phyloP scores from a whole-genome alignment of 2,329 filamentous ascomycete genomes.

The Penicillium sp. region DNA sequence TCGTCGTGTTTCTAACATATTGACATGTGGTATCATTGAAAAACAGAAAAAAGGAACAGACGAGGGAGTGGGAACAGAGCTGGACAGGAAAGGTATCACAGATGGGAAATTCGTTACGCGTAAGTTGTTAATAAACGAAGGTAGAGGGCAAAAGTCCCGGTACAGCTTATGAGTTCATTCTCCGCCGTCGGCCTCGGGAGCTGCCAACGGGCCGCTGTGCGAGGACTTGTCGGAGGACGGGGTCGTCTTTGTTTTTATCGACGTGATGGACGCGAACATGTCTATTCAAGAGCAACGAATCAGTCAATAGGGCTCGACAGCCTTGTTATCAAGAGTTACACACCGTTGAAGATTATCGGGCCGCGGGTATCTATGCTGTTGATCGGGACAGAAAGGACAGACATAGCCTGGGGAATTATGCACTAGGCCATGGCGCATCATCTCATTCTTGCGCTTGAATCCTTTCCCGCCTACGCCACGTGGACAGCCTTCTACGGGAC shows the following conservation, averaged over 20 bases:
- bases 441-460: conserved; percentile 66
- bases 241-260: conserved; percentile 86
- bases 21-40: conserved; percentile 27
- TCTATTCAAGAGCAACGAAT: conserved; percentile 43
- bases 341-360: conserved; percentile 95
- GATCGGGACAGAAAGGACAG: conserved; percentile 90
- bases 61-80: background rate
- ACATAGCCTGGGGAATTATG: conserved; percentile 93
- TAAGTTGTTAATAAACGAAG: conserved; percentile 6
- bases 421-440: conserved; percentile 76
- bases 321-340: conserved; percentile 22
- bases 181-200: conserved; percentile 70
- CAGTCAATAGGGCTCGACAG: background rate
- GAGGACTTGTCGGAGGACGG: conserved; percentile 73
- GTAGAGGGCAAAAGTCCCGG: background rate
- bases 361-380: conserved; percentile 89
- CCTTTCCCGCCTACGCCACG: conserved; percentile 60
- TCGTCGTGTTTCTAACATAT: conserved; percentile 25
- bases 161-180: conserved; percentile 35
- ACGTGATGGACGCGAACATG: conserved; percentile 90
- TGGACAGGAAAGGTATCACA: conserved; percentile 17
- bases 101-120: conserved; percentile 19
- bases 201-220: conserved; percentile 80
- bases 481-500: conserved; percentile 55
- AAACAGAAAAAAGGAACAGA: background rate